Percentiles rank a stretch among this genome's conserved stretches.
Conservation (phyloP, 1,284 basidiomycete species). For the Inonotus obliquus region DNA sequence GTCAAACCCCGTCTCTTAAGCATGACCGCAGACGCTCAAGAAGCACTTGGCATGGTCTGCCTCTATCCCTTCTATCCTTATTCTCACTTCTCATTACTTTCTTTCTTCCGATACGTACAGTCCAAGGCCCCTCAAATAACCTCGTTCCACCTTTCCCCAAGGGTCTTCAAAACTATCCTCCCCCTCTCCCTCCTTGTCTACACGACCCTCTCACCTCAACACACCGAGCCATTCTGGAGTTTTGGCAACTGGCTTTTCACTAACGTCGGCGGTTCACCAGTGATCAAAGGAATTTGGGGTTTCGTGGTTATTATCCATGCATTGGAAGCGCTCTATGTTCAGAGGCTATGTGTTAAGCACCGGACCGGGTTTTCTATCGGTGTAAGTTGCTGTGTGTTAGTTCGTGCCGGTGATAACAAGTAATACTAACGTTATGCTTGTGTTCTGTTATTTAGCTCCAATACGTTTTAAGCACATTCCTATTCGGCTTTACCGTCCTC, state of each 20-base stretch:
- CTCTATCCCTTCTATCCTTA: neutral
- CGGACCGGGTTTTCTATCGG: conserved; percentile 45
- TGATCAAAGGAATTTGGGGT: conserved; percentile 29
- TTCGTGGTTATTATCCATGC: conserved; percentile 35
- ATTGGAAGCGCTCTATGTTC: conserved; percentile 51
- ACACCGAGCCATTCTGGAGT: conserved; percentile 21
- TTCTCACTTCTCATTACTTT: neutral
- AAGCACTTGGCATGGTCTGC: conserved; percentile 69
- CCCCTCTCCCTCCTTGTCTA: conserved; percentile 36
- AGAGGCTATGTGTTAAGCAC: conserved; percentile 50
- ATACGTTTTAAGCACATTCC: conserved; percentile 47
- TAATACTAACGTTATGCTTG: conserved; percentile 1
- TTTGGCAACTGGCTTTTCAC: conserved; percentile 8
- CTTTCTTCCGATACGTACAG: conserved; percentile 32
- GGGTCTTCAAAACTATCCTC: conserved; percentile 21
- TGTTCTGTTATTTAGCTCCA: conserved; percentile 33
- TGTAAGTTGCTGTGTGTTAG: conserved; percentile 38
- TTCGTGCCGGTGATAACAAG: conserved; percentile 1
- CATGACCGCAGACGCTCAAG: conserved; percentile 72
- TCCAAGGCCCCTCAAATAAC: conserved; percentile 58
- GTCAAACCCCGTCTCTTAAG: conserved; percentile 71
- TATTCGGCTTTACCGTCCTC: conserved; percentile 53
- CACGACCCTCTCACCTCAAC: conserved; percentile 34
- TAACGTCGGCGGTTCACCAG: conserved; percentile 19
- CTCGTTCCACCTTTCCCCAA: conserved; percentile 44